Base-by-base conservation (phyloP, 2,329 filamentous ascomycete genomes). In the Cercospora sp. region DNA sequence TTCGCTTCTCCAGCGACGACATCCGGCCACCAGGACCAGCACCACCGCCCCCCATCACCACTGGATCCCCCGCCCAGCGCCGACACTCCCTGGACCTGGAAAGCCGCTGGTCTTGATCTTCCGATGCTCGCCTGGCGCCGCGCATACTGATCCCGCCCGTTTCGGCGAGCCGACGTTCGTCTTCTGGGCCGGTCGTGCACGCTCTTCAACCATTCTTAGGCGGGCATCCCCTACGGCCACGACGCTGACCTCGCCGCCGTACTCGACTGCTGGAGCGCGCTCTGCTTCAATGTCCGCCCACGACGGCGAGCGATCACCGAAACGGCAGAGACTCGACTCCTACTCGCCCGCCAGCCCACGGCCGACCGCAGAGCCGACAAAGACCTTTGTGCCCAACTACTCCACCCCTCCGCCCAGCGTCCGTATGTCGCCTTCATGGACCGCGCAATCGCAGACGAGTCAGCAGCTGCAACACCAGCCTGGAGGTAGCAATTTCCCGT, bases 331-430 rank as follows among this genome's bases (percentile, higher is more conserved):
- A 66, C 72, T 77, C 72, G 68, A 72, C 30, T 81, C 80, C 63
- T 83, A 81, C 74, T 83, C 80, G 60, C 82, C 82, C 66, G 80
- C 80, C 63, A 72, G 70, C 51, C 70, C 71, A 26, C 63, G 64
- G 62, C 63, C 69, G 79, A 79, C 75, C 77, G 79, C 77, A 74
- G 74, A 80, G 71, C 79, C 79, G 78, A 81, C 82, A 78, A 81
- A 81, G 71, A 74, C 76, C 75, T 78, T 79, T 69, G 72, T 77
- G 62, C 72, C 68, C 39, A 81, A 83, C 72, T 64, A 64, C 28
- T 64, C 62, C 31, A 84, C 82, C 9, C 83, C 82, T 64, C 83
- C 82, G 42, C 83, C 81, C 26, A 81, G 81, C 64, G 81, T 82
- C 64, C 80, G 80, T 67, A 80, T 80, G 79, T 82, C 81, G 77